Evolutionary conservation across 352 stramenopile genomes (phyloP).

Genomic region (Thalassiosira mediterranea): DNA sequence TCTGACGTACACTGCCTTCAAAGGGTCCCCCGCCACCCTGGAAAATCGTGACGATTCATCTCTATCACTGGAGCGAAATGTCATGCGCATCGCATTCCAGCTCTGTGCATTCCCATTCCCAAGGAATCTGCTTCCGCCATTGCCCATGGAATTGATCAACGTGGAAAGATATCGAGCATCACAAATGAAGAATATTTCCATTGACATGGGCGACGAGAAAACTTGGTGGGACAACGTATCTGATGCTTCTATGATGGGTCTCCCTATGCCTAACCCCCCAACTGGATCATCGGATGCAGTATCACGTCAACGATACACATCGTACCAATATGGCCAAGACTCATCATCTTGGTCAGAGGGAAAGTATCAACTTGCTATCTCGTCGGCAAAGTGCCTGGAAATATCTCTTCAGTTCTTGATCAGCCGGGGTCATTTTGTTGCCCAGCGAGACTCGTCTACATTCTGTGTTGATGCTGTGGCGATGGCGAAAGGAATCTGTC

Average conservation of each 20-base stretch:
- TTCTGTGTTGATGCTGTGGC: constrained; percentile 52
- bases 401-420: constrained; percentile 37
- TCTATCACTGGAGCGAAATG: constrained; percentile 26
- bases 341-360: constrained; percentile 36
- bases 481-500: constrained; percentile 57
- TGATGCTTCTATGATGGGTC: not conserved
- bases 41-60: constrained; percentile 19
- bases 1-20: constrained; percentile 36
- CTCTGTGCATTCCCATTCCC: constrained; percentile 46
- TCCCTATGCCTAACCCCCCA: constrained; percentile 30
- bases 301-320: constrained; percentile 21
- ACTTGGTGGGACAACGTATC: constrained; percentile 48
- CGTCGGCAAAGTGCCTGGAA: constrained; percentile 43
- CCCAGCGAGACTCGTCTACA: constrained; percentile 13
- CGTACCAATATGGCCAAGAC: constrained; percentile 23
- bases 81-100: constrained; percentile 32
- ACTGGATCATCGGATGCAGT: constrained; percentile 44
- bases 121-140: constrained; percentile 37
- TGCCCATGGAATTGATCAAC: constrained; percentile 42
- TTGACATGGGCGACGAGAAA: constrained; percentile 15
- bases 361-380: constrained; percentile 43
- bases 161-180: constrained; percentile 43
- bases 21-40: constrained; percentile 4
- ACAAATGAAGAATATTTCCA: constrained; percentile 41
- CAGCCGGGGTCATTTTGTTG: constrained; percentile 34